Evolutionary conservation across 805 yeast genomes (phyloP), one percentile per base, ranked within the genome.

Genomic region (Metschnikowia gelsemii): DNA sequence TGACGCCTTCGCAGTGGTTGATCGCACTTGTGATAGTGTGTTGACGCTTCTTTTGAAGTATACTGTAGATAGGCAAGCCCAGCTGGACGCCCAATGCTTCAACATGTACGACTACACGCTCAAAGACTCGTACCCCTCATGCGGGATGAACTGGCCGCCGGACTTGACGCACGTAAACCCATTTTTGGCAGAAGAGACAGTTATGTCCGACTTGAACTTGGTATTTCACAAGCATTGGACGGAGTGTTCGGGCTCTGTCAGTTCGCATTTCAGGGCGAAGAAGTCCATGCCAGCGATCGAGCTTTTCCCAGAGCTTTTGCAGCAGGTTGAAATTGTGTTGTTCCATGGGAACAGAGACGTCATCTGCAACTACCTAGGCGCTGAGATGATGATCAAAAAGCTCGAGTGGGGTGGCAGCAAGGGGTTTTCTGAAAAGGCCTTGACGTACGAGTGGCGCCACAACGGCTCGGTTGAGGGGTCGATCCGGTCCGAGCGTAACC

Each of bases 81-180:
- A 68, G 23, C 43, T 55, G n/a, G 50, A 70, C 50, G 62, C 72
- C 55, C 75, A 69, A 43, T 91, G 99, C 59, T 51, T 78, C 54
- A 93, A 93, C 63, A 80, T 89, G 75, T 91, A 93, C 59, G 96
- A 93, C 59, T 77, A 78, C 41, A 75, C 84, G 26, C 64, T 84
- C 39, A 69, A 64, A 26, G 96, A 89, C 58, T 63, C 80, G 0
- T 87, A 72, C 53, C 97, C 98, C 0, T 65, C 84, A 0, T 93
- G 99, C 64, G 98, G 98, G 5, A 72, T 79, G 78, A 83, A 84
- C 60, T 93, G 98, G 98, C 99, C 99, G 0, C 73, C 74, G 14
- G 82, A 73, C 43, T 66, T 84, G 45, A 62, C 55, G 1, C 40
- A 56, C 21, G 78, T 83, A 13, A 65, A 68, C 0, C 70, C 73